phyloP scores from a whole-genome alignment of 495 filamentous ascomycete species.

The Lasiosphaeriaceae sp. region DNA sequence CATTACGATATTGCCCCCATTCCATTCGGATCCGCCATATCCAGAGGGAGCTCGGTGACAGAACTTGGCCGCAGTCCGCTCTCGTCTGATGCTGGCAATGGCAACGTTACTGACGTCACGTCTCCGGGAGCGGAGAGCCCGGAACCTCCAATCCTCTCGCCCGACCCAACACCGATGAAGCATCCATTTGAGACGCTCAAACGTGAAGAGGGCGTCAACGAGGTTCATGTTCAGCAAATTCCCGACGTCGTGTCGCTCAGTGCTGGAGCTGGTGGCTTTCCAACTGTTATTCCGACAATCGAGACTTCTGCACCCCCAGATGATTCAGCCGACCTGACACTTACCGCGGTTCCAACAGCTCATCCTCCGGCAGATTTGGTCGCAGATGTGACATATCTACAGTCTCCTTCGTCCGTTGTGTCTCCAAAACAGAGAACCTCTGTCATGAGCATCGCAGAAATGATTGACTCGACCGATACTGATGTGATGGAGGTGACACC shows the following conservation, averaged over 20 bases:
- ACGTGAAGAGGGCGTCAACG: constrained; percentile 24
- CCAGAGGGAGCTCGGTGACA: constrained; percentile 23
- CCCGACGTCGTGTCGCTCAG: constrained; percentile 8
- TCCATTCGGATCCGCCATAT: constrained; percentile 16
- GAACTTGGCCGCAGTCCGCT: constrained; percentile 16
- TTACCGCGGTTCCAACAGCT: neutral
- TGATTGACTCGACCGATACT: neutral
- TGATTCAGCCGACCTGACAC: neutral
- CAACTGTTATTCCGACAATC: constrained; percentile 11
- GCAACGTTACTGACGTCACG: constrained; percentile 36
- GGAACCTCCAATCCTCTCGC: constrained; percentile 31
- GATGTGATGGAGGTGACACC: neutral
- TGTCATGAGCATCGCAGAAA: neutral
- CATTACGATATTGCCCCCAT: constrained; percentile 30
- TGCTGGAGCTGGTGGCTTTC: neutral
- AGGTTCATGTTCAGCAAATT: constrained; percentile 9
- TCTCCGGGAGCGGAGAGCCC: constrained; percentile 38
- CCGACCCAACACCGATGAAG: constrained; percentile 34
- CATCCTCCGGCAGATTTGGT: neutral
- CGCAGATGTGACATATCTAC: neutral
- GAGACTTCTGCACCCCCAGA: neutral
- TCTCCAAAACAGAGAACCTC: neutral
- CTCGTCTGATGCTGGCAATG: constrained; percentile 22
- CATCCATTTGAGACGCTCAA: constrained; percentile 18
- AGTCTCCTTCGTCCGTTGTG: neutral